phyloP scores from a whole-genome alignment of 305 asterid genomes.

The Solanum hybrid region DNA sequence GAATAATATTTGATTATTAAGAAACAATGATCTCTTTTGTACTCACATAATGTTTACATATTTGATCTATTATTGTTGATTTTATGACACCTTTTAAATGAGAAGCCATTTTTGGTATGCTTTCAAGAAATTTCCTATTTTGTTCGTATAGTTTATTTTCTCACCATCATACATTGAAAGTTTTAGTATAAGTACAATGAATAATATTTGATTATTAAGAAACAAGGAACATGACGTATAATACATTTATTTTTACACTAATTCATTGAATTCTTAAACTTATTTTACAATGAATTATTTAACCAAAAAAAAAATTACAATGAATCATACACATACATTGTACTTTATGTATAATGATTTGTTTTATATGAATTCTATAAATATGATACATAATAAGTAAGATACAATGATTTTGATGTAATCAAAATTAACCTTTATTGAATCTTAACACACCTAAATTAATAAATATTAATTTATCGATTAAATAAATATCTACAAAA shows the following conservation, averaged over 20 bases:
- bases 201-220: no score
- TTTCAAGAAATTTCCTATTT: no score
- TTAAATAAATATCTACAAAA: no score
- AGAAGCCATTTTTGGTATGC: no score
- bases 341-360: background rate
- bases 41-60: background rate
- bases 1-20: no score
- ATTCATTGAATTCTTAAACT: background rate
- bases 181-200: no score
- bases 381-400: background rate
- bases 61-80: background rate
- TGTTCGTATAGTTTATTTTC: background rate
- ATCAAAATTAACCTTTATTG: no score
- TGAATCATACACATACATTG: background rate
- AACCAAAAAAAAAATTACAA: background rate
- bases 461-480: no score
- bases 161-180: no score
- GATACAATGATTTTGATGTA: no score
- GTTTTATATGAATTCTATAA: no score
- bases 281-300: background rate
- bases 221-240: background rate
- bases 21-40: background rate
- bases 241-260: background rate
- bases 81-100: background rate
- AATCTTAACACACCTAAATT: background rate